Conservation (phyloP, 2,329 filamentous ascomycete genomes). For the Hypomyces rosellus region DNA sequence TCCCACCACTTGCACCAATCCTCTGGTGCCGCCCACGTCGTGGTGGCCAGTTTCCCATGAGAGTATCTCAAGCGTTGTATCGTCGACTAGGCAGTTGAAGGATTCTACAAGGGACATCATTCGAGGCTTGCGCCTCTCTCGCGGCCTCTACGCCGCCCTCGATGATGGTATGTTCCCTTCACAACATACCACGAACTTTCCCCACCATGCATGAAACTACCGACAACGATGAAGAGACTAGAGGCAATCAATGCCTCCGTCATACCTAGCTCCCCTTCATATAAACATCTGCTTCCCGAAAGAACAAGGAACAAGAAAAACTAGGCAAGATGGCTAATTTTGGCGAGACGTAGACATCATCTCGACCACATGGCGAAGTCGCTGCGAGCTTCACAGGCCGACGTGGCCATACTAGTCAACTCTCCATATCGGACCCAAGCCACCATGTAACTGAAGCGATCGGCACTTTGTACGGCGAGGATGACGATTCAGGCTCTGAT, state of each 20-base stretch:
- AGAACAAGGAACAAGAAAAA: too few relatives aligned
- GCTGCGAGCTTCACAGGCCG: conserved; percentile 52
- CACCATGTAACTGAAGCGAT: conserved; percentile 95
- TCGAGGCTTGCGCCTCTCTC: conserved; percentile 29
- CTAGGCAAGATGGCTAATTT: conserved; percentile 5
- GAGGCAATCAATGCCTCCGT: too few relatives aligned
- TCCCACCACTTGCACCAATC: conserved; percentile 16
- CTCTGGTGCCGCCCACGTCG: conserved; percentile 16
- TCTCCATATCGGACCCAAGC: conserved; percentile 75
- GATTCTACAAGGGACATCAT: conserved; percentile 21
- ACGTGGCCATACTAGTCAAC: conserved; percentile 51
- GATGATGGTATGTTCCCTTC: conserved; percentile 43
- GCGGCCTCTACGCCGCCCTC: conserved; percentile 33
- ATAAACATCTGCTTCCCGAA: too few relatives aligned
- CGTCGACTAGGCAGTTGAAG: conserved; percentile 19
- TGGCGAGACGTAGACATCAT: conserved; percentile 45
- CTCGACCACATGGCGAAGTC: conserved; percentile 48
- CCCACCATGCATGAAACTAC: too few relatives aligned
- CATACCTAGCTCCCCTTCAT: not conserved
- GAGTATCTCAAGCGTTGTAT: conserved; percentile 18
- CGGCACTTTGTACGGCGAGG: conserved; percentile 80
- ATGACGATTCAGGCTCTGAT: conserved; percentile 55
- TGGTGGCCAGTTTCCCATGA: conserved; percentile 24
- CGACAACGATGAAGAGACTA: too few relatives aligned
- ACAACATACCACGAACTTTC: not conserved